Evolutionary conservation across 2,329 filamentous ascomycete species (phyloP).

Genomic region (Fusarium mundagurra): DNA sequence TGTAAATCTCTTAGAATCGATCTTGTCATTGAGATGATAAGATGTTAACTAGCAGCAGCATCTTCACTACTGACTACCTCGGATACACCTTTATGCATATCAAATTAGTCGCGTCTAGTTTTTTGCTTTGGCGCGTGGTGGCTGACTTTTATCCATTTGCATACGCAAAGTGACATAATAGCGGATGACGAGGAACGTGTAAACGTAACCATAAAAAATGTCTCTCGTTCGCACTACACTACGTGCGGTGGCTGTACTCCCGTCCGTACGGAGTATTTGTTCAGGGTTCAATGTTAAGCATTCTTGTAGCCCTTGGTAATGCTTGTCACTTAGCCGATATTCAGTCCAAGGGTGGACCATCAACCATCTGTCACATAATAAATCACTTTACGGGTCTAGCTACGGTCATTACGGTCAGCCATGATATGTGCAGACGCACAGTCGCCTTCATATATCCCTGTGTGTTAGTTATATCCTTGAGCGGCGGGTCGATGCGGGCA

Average conservation of each 20-base stretch:
- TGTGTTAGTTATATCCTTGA: neutral
- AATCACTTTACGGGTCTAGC: neutral
- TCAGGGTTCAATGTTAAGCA: neutral
- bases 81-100: neutral
- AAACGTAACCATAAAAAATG: conserved; percentile 12
- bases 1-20: neutral
- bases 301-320: neutral
- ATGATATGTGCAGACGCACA: neutral
- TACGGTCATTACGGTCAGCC: conserved; percentile 11
- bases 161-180: conserved; percentile 7
- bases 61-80: neutral
- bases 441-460: neutral
- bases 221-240: neutral
- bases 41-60: neutral
- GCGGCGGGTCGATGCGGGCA: neutral
- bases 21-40: neutral
- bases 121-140: conserved; percentile 13
- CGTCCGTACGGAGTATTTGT: neutral
- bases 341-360: neutral
- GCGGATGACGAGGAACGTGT: neutral
- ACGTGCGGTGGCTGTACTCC: neutral
- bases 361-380: neutral
- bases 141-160: conserved; percentile 13
- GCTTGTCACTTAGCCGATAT: neutral
- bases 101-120: conserved; percentile 7